phyloP scores from a whole-genome alignment of 1,284 basidiomycete species.

The Sporisorium graminicola region DNA sequence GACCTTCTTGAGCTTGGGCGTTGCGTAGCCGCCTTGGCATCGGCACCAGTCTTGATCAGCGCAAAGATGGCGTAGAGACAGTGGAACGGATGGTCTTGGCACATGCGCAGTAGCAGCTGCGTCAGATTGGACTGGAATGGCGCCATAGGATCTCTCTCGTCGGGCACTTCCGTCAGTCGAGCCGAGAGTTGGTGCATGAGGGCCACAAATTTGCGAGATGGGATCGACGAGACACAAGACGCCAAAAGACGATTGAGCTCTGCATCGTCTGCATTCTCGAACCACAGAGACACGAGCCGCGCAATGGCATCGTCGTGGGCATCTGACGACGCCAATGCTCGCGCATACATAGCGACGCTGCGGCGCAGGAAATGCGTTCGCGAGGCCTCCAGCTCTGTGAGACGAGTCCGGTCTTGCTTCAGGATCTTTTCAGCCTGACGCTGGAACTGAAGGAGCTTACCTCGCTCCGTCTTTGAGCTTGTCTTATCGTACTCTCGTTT shows the following conservation, averaged over 20 bases:
- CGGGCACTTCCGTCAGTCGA: slow-evolving; percentile 73
- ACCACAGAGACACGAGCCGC: slow-evolving; percentile 90
- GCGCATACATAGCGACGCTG: slow-evolving; percentile 86
- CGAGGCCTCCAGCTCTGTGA: slow-evolving; percentile 39
- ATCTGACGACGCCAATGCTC: slow-evolving; percentile 79
- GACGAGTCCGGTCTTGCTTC: slow-evolving; percentile 44
- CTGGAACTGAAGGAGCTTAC: slow-evolving; percentile 36
- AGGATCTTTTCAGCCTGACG: slow-evolving; percentile 51
- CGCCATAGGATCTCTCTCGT: slow-evolving; percentile 66
- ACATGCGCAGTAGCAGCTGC: slow-evolving; percentile 80
- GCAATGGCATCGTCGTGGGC: slow-evolving; percentile 81
- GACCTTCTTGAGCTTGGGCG: slow-evolving; percentile 21
- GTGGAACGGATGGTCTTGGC: slow-evolving; percentile 92
- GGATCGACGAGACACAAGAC: slow-evolving; percentile 76
- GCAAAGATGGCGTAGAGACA: slow-evolving; percentile 90
- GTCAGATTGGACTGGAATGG: slow-evolving; percentile 78
- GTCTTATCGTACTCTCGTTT: slow-evolving; percentile 71
- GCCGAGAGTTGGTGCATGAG: slow-evolving; percentile 92
- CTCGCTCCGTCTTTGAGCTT: slow-evolving; percentile 25
- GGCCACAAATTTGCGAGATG: slow-evolving; percentile 89
- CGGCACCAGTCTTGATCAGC: slow-evolving; percentile 53
- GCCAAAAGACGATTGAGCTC: slow-evolving; percentile 75
- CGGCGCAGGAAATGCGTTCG: slow-evolving; percentile 77
- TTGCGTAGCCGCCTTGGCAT: slow-evolving; percentile 28
- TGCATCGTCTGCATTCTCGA: slow-evolving; percentile 80